Evolutionary conservation across 352 stramenopile genomes (phyloP), one percentile per base, ranked within the genome.

Genomic region (Phytophthora melonis): DNA sequence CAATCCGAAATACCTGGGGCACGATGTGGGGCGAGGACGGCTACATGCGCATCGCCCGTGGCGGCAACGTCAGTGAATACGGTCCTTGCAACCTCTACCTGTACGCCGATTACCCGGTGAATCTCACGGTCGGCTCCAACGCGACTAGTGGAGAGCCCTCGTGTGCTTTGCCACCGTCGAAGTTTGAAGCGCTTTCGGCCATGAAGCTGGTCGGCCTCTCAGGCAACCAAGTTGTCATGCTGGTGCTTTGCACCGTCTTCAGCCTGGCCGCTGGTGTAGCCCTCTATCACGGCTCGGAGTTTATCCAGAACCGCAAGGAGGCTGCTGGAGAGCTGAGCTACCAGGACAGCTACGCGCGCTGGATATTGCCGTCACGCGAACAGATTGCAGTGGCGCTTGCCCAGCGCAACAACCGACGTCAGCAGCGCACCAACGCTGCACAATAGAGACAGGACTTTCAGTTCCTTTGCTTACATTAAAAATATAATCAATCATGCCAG

Each of bases 1-100:
- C 96, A 59, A 79, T 98, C 23, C 93, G 93, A 21, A 98, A 98
- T 74, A 96, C 87, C 11, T 98, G 92, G 92, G 91, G 92, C 0
- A 89, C 87, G 1, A 96, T 97, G 87, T 97, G 91, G 92, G 90
- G 89, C 59, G 88, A 95, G 62, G 78, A 89, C 45, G 89, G 89
- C 53, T 89, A 93, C 68, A 95, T 96, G 79, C 88, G 88, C 53
- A 91, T 96, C 36, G 75, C 77, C 1, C 87, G 89, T 1, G 85
- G 85, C 5, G 61, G 61, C 0, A 79, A 36, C 14, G 62, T 78
- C 3, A 57, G 65, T 43, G 30, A 55, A 2, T 76, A 88, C 13
- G 88, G 88, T 0, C 88, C 88, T 3, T 95, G 88, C 62, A 95
- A 95, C 36, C 58, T 95, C 36, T 93, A 93, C 52, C 43, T 90